Conservation (phyloP, 2,329 filamentous ascomycete species). For the Gyromitra esculenta region DNA sequence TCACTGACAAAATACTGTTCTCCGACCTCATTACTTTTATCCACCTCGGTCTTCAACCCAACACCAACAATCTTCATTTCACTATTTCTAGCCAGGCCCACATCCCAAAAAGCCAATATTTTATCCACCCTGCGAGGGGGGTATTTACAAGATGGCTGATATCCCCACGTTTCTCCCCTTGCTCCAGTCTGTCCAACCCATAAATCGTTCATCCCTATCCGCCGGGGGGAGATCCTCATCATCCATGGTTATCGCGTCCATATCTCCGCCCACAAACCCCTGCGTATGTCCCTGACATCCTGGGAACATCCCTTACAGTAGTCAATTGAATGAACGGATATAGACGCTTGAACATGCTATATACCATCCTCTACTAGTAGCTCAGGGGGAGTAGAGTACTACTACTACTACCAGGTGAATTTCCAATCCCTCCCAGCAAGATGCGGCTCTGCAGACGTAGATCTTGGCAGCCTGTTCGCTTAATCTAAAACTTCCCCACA, state of each 20-base stretch:
- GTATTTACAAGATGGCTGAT: slow-evolving; percentile 20
- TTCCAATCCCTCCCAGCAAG: background rate
- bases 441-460: background rate
- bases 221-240: slow-evolving; percentile 11
- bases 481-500: slow-evolving; percentile 2
- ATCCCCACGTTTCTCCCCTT: slow-evolving; percentile 23
- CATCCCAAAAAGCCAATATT: slow-evolving; percentile 18
- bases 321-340: background rate
- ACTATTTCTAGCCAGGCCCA: background rate
- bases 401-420: background rate
- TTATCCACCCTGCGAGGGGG: slow-evolving; percentile 25
- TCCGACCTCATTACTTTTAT: background rate
- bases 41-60: slow-evolving; percentile 27
- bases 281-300: slow-evolving; percentile 5
- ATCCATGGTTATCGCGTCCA: slow-evolving; percentile 23
- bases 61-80: slow-evolving; percentile 27
- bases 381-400: background rate
- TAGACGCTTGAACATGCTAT: background rate
- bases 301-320: slow-evolving; percentile 10
- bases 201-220: slow-evolving; percentile 22
- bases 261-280: slow-evolving; percentile 33
- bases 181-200: slow-evolving; percentile 14
- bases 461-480: slow-evolving; percentile 17
- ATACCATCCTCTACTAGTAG: background rate
- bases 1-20: slow-evolving; percentile 26